Evolutionary conservation across 805 yeast species (phyloP).

Genomic region (Debaryomyces tyrocola): DNA sequence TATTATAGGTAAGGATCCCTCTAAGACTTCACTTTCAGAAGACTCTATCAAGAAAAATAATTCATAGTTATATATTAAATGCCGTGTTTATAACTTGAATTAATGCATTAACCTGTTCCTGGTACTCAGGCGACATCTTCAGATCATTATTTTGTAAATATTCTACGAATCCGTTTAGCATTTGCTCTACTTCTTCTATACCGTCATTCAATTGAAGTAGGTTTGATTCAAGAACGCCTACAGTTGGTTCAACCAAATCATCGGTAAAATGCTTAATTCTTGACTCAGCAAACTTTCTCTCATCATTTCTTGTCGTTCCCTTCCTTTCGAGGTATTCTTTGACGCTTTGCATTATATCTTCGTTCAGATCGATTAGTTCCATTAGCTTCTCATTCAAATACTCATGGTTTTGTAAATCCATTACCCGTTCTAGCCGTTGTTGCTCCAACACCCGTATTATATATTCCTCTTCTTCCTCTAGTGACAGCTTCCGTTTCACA

Average conservation of each 20-base stretch:
- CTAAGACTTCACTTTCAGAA: neutral
- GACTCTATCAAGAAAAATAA: neutral
- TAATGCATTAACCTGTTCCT: conserved; percentile 13
- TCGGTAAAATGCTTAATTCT: conserved; percentile 13
- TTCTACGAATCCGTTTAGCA: conserved; percentile 2
- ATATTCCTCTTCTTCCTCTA: conserved; percentile 8
- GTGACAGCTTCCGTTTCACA: neutral
- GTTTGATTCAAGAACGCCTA: conserved; percentile 12
- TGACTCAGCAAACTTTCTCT: conserved; percentile 8
- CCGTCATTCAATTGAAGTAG: conserved; percentile 10
- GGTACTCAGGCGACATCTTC: conserved; percentile 14
- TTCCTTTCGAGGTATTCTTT: conserved; percentile 27
- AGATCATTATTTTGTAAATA: conserved; percentile 6
- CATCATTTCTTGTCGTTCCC: conserved; percentile 18
- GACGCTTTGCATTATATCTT: conserved; percentile 32
- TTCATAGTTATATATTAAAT: neutral
- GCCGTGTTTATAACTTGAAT: conserved; percentile 15
- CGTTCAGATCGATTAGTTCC: conserved; percentile 33
- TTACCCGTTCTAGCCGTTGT: conserved; percentile 28
- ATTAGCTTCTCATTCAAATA: conserved; percentile 27
- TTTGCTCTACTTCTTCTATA: conserved; percentile 5
- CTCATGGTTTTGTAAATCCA: conserved; percentile 43
- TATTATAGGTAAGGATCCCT: conserved; percentile 26
- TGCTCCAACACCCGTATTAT: conserved; percentile 26
- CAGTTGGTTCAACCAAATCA: conserved; percentile 11